Evolutionary conservation across 192 early-diverging fungal species (phyloP), one percentile per base, ranked within the genome.

Genomic region (Phlyctochytrium arcticum): DNA sequence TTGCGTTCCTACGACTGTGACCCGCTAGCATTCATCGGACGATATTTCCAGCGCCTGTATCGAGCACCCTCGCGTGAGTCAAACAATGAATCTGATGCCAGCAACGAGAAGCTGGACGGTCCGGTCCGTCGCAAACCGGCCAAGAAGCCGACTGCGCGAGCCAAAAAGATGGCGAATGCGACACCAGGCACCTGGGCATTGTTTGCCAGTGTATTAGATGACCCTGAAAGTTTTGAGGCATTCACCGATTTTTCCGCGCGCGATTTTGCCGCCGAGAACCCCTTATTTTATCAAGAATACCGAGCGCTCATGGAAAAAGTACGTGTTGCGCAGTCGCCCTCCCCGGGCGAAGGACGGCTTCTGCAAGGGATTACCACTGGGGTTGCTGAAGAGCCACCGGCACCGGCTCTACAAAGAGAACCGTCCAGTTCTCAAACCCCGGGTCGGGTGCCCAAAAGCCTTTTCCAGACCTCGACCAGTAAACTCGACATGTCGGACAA

Each of bases 261-360:
- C 10, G 70, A 72, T 34, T 72, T 72, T 60, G 50, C 54, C 1
- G 56, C 65, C 9, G 70, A 72, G 46, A 70, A 70, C n/a, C 70
- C 70, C 8, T 21, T 72, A 10, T 72, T 72, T 54, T 72, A 69
- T 47, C 65, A 72, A 27, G 65, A 72, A 33, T 72, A 72, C 54
- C 46, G 60, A 26, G 53, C 49, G 33, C 35, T 72, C 17, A 72
- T 68, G 70, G 37, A 34, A 23, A 62, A 68, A 57, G 70, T 72
- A 17, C 42, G 51, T 9, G 58, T 26, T 4, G 69, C 70, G 19
- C 49, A 55, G 33, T 36, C 60, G 23, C 24, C 60, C 2, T 47
- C 56, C 15, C 34, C 37, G 37, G 37, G 39, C 21, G 39, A 12
- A 12, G 21, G 21, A 2, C 12, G 39, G 21, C 39, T 44, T 19